Evolutionary conservation across 306 rosid species (phyloP).

Genomic region (Purshia tridentata): DNA sequence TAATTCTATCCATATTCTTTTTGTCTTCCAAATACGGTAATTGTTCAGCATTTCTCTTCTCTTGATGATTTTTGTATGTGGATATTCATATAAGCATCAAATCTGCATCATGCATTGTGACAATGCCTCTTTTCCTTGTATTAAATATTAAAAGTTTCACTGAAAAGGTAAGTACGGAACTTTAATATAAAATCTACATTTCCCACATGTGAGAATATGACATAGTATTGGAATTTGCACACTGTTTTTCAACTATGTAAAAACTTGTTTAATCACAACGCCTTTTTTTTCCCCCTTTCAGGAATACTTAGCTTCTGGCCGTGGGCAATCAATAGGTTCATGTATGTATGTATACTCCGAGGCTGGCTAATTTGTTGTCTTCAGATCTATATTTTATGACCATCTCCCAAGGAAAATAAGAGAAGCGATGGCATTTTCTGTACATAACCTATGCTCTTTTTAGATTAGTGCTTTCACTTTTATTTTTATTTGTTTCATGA

Average conservation of each 20-base stretch:
- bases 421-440: conserved; percentile 26
- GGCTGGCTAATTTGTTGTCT: conserved; percentile 9
- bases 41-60: conserved; percentile 9
- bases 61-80: conserved; percentile 13
- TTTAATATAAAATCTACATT: not conserved
- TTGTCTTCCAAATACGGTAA: conserved; percentile 14
- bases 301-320: conserved; percentile 18
- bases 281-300: conserved; percentile 4
- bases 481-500: not conserved
- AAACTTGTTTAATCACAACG: not conserved
- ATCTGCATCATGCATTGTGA: conserved; percentile 1
- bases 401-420: conserved; percentile 8
- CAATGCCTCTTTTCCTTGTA: not conserved
- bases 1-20: conserved; percentile 3
- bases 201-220: conserved; percentile 1
- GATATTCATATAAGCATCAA: conserved; percentile 21
- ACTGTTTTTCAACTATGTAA: not conserved
- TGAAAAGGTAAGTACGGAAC: not conserved
- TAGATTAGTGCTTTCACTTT: conserved; percentile 8
- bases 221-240: not conserved
- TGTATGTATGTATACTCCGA: not conserved
- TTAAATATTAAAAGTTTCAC: not conserved
- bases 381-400: conserved; percentile 10
- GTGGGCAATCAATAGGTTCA: conserved; percentile 10
- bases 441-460: conserved; percentile 28